A percentile compares a stretch with the other conserved stretches of the same genome.
phyloP scores from a whole-genome alignment of 176 grass and related monocot species.

The Tillandsia leiboldiana region DNA sequence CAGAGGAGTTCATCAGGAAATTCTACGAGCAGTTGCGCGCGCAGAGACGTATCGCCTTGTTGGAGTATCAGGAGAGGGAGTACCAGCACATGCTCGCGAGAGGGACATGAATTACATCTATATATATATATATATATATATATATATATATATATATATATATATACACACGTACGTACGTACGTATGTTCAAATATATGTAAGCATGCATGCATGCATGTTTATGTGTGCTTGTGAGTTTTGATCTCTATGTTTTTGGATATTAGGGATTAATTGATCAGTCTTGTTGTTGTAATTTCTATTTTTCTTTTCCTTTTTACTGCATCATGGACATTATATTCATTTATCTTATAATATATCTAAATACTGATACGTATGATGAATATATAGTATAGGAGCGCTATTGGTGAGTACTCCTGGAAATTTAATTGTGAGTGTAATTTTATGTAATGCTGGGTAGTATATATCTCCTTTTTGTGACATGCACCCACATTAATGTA shows the following conservation, averaged over 20 bases:
- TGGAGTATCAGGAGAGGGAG: slow-evolving; percentile 38
- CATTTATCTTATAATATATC: too few relatives aligned
- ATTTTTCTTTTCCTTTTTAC: too few relatives aligned
- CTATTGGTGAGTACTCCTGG: too few relatives aligned
- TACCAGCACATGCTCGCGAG: slow-evolving; percentile 23
- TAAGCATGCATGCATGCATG: slow-evolving; percentile 15
- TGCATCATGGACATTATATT: too few relatives aligned
- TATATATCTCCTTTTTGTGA: too few relatives aligned
- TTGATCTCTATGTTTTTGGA: neutral
- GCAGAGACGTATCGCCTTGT: slow-evolving; percentile 49
- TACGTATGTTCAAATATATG: slow-evolving; percentile 5
- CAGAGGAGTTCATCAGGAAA: slow-evolving; percentile 80
- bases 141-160: neutral
- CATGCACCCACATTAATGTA: too few relatives aligned
- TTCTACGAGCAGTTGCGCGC: slow-evolving; percentile 87
- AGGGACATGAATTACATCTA: slow-evolving; percentile 15
- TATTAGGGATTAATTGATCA: too few relatives aligned
- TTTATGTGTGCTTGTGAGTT: slow-evolving; percentile 6
- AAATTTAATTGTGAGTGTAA: too few relatives aligned
- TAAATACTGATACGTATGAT: too few relatives aligned
- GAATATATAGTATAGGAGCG: too few relatives aligned
- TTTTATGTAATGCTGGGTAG: too few relatives aligned
- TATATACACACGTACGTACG: slow-evolving; percentile 1
- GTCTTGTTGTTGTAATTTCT: too few relatives aligned
- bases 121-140: neutral